Conservation (phyloP, 768 basidiomycete genomes). For the Tephrocybe sp. region DNA sequence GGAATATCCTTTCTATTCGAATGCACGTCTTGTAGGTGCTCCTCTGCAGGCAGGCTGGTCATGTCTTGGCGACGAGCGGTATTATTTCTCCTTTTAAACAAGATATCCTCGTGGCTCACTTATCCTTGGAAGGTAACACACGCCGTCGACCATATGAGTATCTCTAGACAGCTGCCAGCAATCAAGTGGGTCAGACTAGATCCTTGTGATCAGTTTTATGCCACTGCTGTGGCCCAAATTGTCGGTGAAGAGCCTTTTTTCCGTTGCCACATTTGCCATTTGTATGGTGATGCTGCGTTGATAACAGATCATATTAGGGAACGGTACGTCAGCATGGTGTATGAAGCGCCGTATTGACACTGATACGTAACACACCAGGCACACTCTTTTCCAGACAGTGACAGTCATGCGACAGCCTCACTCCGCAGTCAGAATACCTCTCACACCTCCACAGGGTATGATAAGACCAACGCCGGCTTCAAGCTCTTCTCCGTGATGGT, state of each 20-base stretch:
- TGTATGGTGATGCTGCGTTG: slow-evolving; percentile 13
- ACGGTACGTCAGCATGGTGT: slow-evolving; percentile 6
- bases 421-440: slow-evolving; percentile 12
- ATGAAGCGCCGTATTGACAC: neutral
- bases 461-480: neutral
- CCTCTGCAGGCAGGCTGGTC: slow-evolving; percentile 14
- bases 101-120: slow-evolving; percentile 18
- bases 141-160: slow-evolving; percentile 14
- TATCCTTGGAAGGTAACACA: slow-evolving; percentile 14
- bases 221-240: slow-evolving; percentile 11
- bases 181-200: slow-evolving; percentile 12
- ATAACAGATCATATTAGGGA: slow-evolving; percentile 15
- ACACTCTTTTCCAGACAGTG: slow-evolving; percentile 14
- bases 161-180: slow-evolving; percentile 1
- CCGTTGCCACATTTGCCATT: slow-evolving; percentile 18
- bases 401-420: slow-evolving; percentile 16
- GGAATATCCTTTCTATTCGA: slow-evolving; percentile 22
- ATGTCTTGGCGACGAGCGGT: slow-evolving; percentile 25
- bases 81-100: slow-evolving; percentile 40
- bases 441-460: neutral
- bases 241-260: slow-evolving; percentile 13
- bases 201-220: slow-evolving; percentile 12
- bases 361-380: slow-evolving; percentile 5
- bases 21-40: slow-evolving; percentile 20
- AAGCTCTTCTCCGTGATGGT: too few species aligned